Evolutionary conservation across 805 yeast genomes (phyloP), one percentile per base, ranked within the genome.

Genomic region (Kodamaea lidongshanica): DNA sequence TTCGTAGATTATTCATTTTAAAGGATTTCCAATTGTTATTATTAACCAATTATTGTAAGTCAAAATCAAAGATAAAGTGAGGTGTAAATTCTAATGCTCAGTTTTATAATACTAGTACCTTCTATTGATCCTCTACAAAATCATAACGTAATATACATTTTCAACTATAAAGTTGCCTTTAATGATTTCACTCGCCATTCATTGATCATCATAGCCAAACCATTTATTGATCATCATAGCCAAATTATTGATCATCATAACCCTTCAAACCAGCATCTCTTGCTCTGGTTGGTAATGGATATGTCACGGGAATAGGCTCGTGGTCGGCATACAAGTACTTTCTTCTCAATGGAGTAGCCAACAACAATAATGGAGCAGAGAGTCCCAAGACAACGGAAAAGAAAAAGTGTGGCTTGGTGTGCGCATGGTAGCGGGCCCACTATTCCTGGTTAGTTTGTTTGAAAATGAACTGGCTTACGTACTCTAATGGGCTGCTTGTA

Each of bases 341-440:
- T 58, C 81, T 74, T 69, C 94, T 77, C 27, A 80, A 45, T 17
- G 87, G 86, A 25, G 86, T 68, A 31, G 70, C 68, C 17, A 67
- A 62, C 20, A 81, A 65, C 33, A 80, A 70, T 4, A 75, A 55
- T 8, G 92, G 89, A 4, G 83, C 86, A 28, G 78, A 52, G 23
- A 74, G 50, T 6, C 87, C 94, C 46, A 82, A 65, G 20, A 66
- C 65, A 12, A 74, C 69, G 16, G 86, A 65, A 48, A 68, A 76
- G 52, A 81, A 77, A 40, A 80, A 63, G 57, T 81, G 85, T 23
- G 94, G 94, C 51, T 76, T 74, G 42, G 72, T 73, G 59, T 81
- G 80, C 14, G 88, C 82, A 44, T 77, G 78, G 59, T 74, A 81
- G 53, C 88, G 79, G 42, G 69, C 55, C 83, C 83, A 77, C 81